These are phyloP conservation scores for Quercus mongolica DNA, from an alignment of 306 rosid species.

Conservation along the genomic window DNA sequence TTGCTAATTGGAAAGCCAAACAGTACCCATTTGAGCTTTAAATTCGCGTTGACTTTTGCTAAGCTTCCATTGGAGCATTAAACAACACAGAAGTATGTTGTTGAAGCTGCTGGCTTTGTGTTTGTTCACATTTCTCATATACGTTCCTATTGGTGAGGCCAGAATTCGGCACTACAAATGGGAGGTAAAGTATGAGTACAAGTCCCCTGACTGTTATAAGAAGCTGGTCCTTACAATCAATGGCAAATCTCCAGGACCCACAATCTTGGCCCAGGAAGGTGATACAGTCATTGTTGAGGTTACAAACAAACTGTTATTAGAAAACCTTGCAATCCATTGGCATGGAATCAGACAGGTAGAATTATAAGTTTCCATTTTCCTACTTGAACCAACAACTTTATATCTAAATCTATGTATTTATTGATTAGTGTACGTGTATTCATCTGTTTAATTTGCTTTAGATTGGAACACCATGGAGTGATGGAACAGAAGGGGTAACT, in stretches of 20 bases:
- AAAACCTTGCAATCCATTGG: constrained; percentile 88
- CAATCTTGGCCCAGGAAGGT: constrained; percentile 72
- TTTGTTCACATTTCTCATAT: constrained; percentile 18
- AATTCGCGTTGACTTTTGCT: too few relatives aligned
- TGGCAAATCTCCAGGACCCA: constrained; percentile 77
- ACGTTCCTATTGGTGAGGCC: constrained; percentile 34
- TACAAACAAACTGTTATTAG: constrained; percentile 50
- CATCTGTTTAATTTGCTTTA: neutral
- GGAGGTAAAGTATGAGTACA: constrained; percentile 68
- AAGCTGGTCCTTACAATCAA: constrained; percentile 68
- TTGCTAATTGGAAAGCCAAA: too few relatives aligned
- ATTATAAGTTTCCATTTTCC: too few relatives aligned
- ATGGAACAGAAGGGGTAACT: constrained; percentile 87
- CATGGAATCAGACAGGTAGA: constrained; percentile 88
- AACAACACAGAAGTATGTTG: neutral
- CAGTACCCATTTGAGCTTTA: too few relatives aligned
- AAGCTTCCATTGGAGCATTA: too few relatives aligned
- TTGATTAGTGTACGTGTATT: neutral
- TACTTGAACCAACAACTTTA: neutral
- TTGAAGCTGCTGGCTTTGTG: constrained; percentile 29
- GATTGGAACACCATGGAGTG: constrained; percentile 93
- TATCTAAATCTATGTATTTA: neutral
- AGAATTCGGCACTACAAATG: constrained; percentile 55
- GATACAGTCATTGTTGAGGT: constrained; percentile 76
- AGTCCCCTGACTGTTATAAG: constrained; percentile 77